Percentiles rank a stretch among this genome's conserved stretches.
phyloP scores from a whole-genome alignment of 2,329 filamentous ascomycete species.

The Chalaropsis thielavioides region DNA sequence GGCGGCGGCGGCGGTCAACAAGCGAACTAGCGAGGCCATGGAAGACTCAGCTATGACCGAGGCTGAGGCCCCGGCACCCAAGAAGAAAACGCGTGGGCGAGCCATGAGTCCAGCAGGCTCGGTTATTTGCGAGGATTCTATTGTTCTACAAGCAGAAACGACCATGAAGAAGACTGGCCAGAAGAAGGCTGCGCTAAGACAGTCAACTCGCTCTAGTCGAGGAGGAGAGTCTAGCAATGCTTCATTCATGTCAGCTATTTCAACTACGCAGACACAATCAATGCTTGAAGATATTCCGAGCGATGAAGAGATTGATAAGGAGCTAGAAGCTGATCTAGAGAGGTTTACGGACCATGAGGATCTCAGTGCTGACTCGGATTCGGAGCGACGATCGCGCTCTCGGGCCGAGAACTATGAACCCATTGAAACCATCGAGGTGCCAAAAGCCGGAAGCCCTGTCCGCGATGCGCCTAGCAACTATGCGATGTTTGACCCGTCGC shows the following conservation, averaged over 20 bases:
- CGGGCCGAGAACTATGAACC: slow-evolving; percentile 23
- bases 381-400: slow-evolving; percentile 24
- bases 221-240: slow-evolving; percentile 27
- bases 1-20: slow-evolving; percentile 31
- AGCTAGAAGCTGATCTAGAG: slow-evolving; percentile 50
- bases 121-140: slow-evolving; percentile 21
- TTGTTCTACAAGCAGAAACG: background rate
- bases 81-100: slow-evolving; percentile 43
- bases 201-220: slow-evolving; percentile 22
- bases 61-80: slow-evolving; percentile 37
- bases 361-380: slow-evolving; percentile 33
- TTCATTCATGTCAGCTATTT: slow-evolving; percentile 37
- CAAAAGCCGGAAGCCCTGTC: background rate
- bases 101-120: slow-evolving; percentile 32
- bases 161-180: slow-evolving; percentile 23
- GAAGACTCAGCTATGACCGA: slow-evolving; percentile 33
- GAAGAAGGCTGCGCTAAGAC: slow-evolving; percentile 32
- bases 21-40: slow-evolving; percentile 47
- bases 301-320: slow-evolving; percentile 52
- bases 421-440: background rate
- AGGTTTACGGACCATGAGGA: slow-evolving; percentile 40
- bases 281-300: slow-evolving; percentile 34
- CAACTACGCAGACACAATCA: slow-evolving; percentile 29
- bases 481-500: slow-evolving; percentile 39
- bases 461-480: slow-evolving; percentile 24